Base-by-base conservation (phyloP, 208 protist species). In the Vickermania ingenoplastis region DNA sequence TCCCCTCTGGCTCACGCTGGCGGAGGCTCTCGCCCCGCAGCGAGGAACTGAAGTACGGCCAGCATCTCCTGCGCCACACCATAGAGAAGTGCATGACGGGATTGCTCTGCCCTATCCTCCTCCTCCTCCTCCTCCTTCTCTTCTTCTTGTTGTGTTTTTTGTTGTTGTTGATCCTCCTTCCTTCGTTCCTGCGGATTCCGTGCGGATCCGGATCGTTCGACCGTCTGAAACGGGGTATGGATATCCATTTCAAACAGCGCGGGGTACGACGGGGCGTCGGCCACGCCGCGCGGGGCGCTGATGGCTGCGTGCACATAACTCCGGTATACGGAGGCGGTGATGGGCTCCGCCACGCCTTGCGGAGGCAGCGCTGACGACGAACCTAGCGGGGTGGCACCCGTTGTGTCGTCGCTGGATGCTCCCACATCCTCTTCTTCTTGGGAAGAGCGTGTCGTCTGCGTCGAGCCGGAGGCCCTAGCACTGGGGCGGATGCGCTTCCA, bases 21-120 rank as follows among this genome's bases (percentile, higher is more conserved):
- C n/a, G n/a, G n/a, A n/a, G n/a, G n/a, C n/a, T n/a, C n/a, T 59
- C 31, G 30, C 17, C 69, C 73, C 48, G 50, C 21, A 14, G 67
- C 59, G 7, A 88, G 17, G 51, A 83, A 82, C 65, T 91, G 81
- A 59, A 82, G 41, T 4, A 86, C 11, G 11, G 73, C 51, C 59
- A 88, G 64, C 5, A 72, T 48, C 27, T 91, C 79, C 54, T 78
- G 50, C 14, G 81, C 73, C n/a, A 86, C 71, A 14, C 55, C 45
- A 14, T 58, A 48, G 24, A 86, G 59, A 59, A 78, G 75, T 1
- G 76, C 74, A 17, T 28, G 80, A 73, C 31, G 78, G 70, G 4
- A 77, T 50, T 54, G 71, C n/a, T n/a, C n/a, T n/a, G n/a, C n/a
- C n/a, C n/a, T n/a, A n/a, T n/a, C n/a, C n/a, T n/a, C n/a, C n/a